A percentile compares a stretch with the other conserved stretches of the same genome.
phyloP scores from a whole-genome alignment of 768 basidiomycete genomes.

The Collybiopsis luxurians region DNA sequence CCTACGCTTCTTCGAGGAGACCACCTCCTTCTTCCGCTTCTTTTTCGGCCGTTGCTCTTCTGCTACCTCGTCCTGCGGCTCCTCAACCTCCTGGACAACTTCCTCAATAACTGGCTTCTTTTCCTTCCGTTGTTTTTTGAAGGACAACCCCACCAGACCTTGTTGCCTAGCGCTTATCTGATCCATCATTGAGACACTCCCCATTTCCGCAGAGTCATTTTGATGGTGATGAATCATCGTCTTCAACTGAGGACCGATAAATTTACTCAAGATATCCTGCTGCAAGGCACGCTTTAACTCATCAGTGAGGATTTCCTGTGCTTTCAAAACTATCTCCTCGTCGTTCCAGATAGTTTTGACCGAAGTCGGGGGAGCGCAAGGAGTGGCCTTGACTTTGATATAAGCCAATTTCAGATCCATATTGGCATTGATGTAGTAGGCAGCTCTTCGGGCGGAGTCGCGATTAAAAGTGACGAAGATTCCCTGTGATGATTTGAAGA shows the following conservation, averaged over 20 bases:
- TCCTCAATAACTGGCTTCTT: constrained; percentile 21
- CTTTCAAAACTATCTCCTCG: constrained; percentile 50
- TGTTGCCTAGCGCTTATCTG: constrained; percentile 30
- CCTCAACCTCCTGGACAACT: constrained; percentile 35
- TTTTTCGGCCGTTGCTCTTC: constrained; percentile 29
- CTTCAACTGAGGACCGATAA: constrained; percentile 4
- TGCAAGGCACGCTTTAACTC: constrained; percentile 57
- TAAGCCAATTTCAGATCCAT: constrained; percentile 50
- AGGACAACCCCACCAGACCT: constrained; percentile 45
- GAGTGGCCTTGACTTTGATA: constrained; percentile 55
- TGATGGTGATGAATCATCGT: background rate
- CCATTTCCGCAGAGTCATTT: background rate
- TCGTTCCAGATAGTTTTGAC: constrained; percentile 51
- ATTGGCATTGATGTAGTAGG: constrained; percentile 54
- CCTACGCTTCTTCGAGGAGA: constrained; percentile 50
- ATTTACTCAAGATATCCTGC: constrained; percentile 47
- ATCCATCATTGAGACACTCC: background rate
- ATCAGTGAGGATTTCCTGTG: constrained; percentile 51
- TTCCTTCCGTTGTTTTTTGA: constrained; percentile 38
- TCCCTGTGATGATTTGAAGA: constrained; percentile 65
- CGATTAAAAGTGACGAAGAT: constrained; percentile 83
- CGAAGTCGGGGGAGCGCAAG: constrained; percentile 40
- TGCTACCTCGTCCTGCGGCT: constrained; percentile 33
- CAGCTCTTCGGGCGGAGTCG: constrained; percentile 64
- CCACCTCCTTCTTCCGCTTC: constrained; percentile 37